Base-by-base conservation (phyloP, 345 rosid species). In the Brassica carinata region DNA sequence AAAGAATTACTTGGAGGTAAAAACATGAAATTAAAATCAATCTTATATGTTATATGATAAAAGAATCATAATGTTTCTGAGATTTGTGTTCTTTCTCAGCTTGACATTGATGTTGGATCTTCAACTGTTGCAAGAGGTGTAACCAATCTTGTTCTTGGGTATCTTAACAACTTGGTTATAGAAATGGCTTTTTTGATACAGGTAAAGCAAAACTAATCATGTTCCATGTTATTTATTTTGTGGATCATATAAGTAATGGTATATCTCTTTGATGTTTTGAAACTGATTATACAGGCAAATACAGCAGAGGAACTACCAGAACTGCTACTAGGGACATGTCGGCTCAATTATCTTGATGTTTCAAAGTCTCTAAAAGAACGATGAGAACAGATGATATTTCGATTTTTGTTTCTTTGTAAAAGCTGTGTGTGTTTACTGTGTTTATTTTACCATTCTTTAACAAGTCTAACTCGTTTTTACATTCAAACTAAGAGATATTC, bases 121-220 rank as follows among this genome's bases (percentile, higher is more conserved):
- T 96, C 98, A 15, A 89, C 96, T 5, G 90, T 93, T 81, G 97
- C 98, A 53, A 88, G 97, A 71, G 95, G 99, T 1, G 93, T 92
- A 29, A 83, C 85, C 57, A 93, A 85, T 80, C 92, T 93, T 64
- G 94, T 90, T 76, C 90, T 90, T 8, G 97, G 99, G 17, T 92
- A 96, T 71, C 84, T 96, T 17, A 93, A 77, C 90, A 92, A 89
- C 73, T 67, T 93, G 88, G 94, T 93, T 63, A 73, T 92, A 14
- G 99, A 93, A 88, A 84, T 93, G 97, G 98, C 99, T 63, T 96
- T 93, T 87, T 36, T 96, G 83, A 84, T 96, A 78, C 94, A 93
- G 93, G 98, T 90, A 84, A 8, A 73, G 4, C 61, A 9, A 64
- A 72, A 11, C 2, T 1, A 2, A 59, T 11, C 69, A 30, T 30